Evolutionary conservation across 345 rosid species (phyloP), one percentile per base, ranked within the genome.

Genomic region (Sonneratia alba): DNA sequence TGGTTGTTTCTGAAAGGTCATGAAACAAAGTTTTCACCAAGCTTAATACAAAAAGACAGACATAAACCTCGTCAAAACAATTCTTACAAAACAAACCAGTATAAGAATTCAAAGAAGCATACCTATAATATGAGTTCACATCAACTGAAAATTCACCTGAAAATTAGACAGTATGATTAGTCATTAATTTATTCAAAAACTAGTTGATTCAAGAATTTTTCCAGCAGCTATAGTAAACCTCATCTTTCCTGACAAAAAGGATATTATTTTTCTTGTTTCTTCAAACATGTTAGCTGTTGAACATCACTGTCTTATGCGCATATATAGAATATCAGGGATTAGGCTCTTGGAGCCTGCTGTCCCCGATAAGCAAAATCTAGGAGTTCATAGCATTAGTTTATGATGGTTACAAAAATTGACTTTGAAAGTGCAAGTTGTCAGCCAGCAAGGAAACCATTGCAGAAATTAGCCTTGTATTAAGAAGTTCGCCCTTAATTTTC

Each of bases 61-160:
- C 18, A 56, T 43, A 47, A 2, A 11, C 19, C 21, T 43, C 64
- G 5, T 34, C 27, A 5, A 27, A 42, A 63, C 19, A 66, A 36
- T n/a, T 69, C 40, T 24, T 57, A 61, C 21, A 69, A 16, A 75
- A 61, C 14, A 24, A 56, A 55, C 22, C 61, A 24, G 22, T 9
- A 8, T 43, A 4, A 71, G 59, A 43, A 38, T 37, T 21, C 67
- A 36, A 70, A 68, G 45, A 70, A 7, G 49, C 86, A 74, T 79
- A 89, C 98, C 87, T 69, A 68, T 81, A 79, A 77, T 74, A 69
- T 21, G 88, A 70, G 76, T 80, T 87, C 55, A 76, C 83, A 77
- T 90, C 97, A 74, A 88, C 94, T 4, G 92, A 89, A 78, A 81
- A 72, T 71, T 90, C 98, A 68, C 98, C 99, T 90, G 79, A 68